Conservation (phyloP, 163 green algal species). For the Scenedesmus sp. region DNA sequence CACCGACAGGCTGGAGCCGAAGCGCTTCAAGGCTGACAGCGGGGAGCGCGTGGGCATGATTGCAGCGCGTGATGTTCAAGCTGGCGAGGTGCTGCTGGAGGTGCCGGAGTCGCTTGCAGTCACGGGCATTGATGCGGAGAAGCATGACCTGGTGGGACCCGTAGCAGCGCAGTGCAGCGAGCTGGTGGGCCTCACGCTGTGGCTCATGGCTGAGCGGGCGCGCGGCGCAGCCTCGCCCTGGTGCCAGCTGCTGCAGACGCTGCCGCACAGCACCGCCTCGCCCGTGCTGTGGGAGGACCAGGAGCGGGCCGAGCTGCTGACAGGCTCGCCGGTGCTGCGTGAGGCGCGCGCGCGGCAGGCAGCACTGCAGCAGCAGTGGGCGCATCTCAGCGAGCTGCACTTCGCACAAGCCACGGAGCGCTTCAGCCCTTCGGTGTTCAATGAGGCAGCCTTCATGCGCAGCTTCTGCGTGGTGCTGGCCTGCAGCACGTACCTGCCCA, state of each 20-base stretch:
- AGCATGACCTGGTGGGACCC: conserved; percentile 70
- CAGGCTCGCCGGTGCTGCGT: conserved; percentile 58
- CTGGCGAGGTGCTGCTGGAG: conserved; percentile 49
- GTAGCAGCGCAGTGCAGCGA: conserved; percentile 78
- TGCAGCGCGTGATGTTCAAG: conserved; percentile 54
- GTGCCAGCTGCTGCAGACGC: conserved; percentile 57
- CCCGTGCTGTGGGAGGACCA: conserved; percentile 88
- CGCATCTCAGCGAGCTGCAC: conserved; percentile 56
- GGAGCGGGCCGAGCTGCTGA: conserved; percentile 77
- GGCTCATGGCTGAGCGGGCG: conserved; percentile 85
- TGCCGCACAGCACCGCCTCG: conserved; percentile 66
- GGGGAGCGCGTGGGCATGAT: conserved; percentile 64
- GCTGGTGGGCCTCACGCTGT: conserved; percentile 88
- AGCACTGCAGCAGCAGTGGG: conserved; percentile 78
- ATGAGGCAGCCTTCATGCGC: conserved; percentile 73
- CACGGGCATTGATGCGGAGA: conserved; percentile 83
- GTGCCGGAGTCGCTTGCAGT: conserved; percentile 83
- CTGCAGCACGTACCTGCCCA: conserved; percentile 85
- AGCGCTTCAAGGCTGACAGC: conserved; percentile 54
- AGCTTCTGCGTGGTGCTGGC: conserved; percentile 90
- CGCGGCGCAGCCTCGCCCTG: conserved; percentile 65
- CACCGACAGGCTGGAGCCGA: conserved; percentile 49
- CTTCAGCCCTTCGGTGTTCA: conserved; percentile 61
- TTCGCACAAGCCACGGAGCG: conserved; percentile 40
- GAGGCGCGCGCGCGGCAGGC: conserved; percentile 67